Evolutionary conservation across 2,329 filamentous ascomycete species (phyloP), one percentile per base, ranked within the genome.

Genomic region (Acephala macrosclerotiorum): DNA sequence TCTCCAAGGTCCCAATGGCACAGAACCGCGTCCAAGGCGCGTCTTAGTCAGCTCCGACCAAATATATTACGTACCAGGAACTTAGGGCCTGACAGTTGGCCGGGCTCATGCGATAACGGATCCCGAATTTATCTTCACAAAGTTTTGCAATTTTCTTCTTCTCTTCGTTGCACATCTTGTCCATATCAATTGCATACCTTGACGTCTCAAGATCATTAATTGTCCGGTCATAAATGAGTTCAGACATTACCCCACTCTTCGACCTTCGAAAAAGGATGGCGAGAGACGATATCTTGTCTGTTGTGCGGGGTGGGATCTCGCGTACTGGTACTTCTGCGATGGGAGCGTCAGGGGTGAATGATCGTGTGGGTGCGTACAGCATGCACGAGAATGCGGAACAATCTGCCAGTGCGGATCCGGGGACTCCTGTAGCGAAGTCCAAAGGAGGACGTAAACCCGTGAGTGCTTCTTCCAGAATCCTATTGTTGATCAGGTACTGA

Each of bases 361-460:
- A 53, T 33, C 49, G 49, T 29, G 49, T 29, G 49, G 49, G 49
- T 53, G 49, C 49, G 26, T 53, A 53, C 25, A 33, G 26, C 49
- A 53, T 53, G 49, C 49, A 53, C 11, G 26, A 33, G 49, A 53
- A 9, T 53, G n/a, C 7, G 49, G 49, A 53, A 16, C 25, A 53
- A 53, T 60, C 57, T 58, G 36, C 57, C 57, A 14, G 62, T 42
- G 58, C 62, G 47, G 33, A 51, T 60, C 25, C 56, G 9, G 47
- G 35, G 16, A 47, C 47, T 33, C 33, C 35, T 45, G 6, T 47
- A 33, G 59, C 51, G 51, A 68, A 68, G 40, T 38, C 61, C 9
- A 70, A 70, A 61, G 66, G 64, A 22, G 68, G 66, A 49, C 58
- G 68, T 40, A 70, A 70, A 63, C 58, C 66, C 59, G 68, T 70